Percentiles rank a stretch among this genome's conserved stretches.
These are phyloP conservation scores for Aegilops sharonensis DNA, from an alignment of 176 grass and related monocot species.

Conservation along the genomic window DNA sequence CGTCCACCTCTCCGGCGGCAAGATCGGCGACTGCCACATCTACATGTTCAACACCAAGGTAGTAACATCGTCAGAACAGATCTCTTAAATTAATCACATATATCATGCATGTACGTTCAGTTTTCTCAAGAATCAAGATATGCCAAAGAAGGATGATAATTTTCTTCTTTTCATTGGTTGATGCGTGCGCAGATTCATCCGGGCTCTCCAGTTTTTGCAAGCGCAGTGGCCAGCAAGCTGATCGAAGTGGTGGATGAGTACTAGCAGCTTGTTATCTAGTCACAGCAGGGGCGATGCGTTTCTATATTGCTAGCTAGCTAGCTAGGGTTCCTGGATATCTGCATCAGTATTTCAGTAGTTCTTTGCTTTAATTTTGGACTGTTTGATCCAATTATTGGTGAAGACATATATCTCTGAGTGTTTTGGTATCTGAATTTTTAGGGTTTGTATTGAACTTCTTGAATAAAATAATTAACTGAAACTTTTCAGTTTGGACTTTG, in stretches of 20 bases:
- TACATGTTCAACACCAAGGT: slow-evolving; percentile 98
- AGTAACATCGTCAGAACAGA: not conserved
- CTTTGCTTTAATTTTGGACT: not conserved
- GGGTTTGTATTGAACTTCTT: slow-evolving; percentile 15
- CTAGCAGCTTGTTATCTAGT: not conserved
- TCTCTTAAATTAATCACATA: not conserved
- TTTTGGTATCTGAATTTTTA: not conserved
- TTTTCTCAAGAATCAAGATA: not conserved
- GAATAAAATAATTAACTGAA: slow-evolving; percentile 18
- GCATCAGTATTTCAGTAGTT: not conserved
- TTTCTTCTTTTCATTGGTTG: not conserved
- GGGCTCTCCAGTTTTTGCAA: slow-evolving; percentile 63
- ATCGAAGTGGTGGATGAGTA: slow-evolving; percentile 66
- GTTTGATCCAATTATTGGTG: not conserved
- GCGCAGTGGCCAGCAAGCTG: slow-evolving; percentile 60
- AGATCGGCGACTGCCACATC: slow-evolving; percentile 83
- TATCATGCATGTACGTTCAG: not conserved
- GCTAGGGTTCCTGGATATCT: slow-evolving; percentile 32
- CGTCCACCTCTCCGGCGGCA: slow-evolving; percentile 82
- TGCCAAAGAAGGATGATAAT: not conserved
- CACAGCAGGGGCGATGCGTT: not conserved
- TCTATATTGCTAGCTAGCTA: not conserved
- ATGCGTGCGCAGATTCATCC: slow-evolving; percentile 59
- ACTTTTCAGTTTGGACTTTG: not conserved
- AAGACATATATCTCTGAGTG: not conserved